These are phyloP conservation scores for Acacia melanoxylon DNA, from an alignment of 306 rosid species.

Conservation along the genomic window DNA sequence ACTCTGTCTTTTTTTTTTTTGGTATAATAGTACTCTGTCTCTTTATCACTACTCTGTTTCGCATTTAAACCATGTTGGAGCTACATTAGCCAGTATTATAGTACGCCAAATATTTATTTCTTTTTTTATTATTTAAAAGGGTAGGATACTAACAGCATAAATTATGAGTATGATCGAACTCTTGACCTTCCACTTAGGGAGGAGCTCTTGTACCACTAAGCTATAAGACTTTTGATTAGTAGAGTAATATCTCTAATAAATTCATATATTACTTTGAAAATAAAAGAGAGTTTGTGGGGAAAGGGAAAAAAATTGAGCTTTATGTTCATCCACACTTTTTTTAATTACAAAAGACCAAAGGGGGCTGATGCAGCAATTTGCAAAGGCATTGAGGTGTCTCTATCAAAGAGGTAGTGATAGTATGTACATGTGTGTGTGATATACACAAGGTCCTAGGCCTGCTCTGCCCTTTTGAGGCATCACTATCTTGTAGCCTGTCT, in stretches of 20 bases:
- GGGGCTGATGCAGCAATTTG: constrained; percentile 20
- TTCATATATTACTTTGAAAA: background rate
- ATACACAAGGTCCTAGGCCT: constrained; percentile 34
- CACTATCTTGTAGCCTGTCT: constrained; percentile 45
- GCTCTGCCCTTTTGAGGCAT: constrained; percentile 53
- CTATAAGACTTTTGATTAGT: no score
- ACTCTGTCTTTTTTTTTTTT: background rate
- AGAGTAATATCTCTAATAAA: no score
- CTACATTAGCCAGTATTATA: no score
- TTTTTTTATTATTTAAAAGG: no score
- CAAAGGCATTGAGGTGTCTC: constrained; percentile 47
- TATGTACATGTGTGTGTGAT: no score
- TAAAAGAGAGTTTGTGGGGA: background rate
- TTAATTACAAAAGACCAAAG: background rate
- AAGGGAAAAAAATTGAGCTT: background rate
- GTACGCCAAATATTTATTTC: no score
- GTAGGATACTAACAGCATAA: no score
- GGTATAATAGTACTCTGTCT: background rate
- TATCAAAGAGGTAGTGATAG: constrained; percentile 41
- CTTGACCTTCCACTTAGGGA: no score
- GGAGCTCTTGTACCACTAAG: rapidly evolving
- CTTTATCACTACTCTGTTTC: background rate
- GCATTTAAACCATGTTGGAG: background rate
- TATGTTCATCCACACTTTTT: background rate
- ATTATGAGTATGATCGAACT: no score